Evolutionary conservation across 805 yeast species (phyloP).

Genomic region (Metschnikowia rubicola): DNA sequence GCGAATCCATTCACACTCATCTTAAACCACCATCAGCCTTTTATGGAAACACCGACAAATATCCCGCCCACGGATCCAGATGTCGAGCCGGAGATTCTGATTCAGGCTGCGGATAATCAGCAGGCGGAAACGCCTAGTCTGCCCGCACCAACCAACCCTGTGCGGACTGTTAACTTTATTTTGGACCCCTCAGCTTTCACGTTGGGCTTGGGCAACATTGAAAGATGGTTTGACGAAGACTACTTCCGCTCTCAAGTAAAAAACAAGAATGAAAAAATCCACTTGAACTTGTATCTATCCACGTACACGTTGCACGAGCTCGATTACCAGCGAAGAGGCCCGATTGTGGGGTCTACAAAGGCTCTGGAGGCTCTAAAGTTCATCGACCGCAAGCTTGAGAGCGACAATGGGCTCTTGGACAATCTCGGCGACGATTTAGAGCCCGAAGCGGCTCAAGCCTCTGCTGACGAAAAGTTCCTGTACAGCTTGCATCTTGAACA

Average conservation of each 20-base stretch:
- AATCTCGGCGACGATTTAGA: not conserved
- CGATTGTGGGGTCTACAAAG: conserved; percentile 54
- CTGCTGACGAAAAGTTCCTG: conserved; percentile 1
- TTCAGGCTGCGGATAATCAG: not conserved
- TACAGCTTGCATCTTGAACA: conserved; percentile 34
- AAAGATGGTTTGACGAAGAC: conserved; percentile 53
- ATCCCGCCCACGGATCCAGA: conserved; percentile 7
- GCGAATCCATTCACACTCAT: not conserved
- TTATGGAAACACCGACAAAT: conserved; percentile 6
- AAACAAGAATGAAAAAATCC: conserved; percentile 17
- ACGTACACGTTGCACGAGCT: conserved; percentile 36
- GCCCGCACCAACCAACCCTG: not conserved
- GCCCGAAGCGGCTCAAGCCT: not conserved
- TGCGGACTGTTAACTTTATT: conserved; percentile 39
- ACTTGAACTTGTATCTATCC: conserved; percentile 47
- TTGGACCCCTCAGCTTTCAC: conserved; percentile 67
- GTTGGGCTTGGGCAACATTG: conserved; percentile 65
- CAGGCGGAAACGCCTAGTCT: not conserved
- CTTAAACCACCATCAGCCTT: conserved; percentile 4
- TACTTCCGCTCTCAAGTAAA: conserved; percentile 26
- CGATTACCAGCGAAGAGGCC: conserved; percentile 35
- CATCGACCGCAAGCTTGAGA: conserved; percentile 46
- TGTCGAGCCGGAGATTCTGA: conserved; percentile 1
- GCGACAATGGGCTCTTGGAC: conserved; percentile 9
- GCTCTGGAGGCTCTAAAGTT: conserved; percentile 63